Evolutionary conservation across 345 rosid species (phyloP).

Genomic region (Citrus medica): DNA sequence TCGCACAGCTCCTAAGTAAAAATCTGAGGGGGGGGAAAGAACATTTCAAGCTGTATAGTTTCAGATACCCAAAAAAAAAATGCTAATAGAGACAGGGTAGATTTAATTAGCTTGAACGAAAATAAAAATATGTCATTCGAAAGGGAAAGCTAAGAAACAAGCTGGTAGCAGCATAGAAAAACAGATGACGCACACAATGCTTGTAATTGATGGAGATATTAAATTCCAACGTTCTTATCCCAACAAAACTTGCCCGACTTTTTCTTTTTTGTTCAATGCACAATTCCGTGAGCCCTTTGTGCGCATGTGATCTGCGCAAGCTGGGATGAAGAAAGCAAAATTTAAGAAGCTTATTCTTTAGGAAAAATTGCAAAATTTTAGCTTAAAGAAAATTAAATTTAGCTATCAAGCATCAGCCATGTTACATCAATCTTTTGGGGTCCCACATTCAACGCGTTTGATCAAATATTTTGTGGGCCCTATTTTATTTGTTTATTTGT

Average conservation of each 20-base stretch:
- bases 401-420: constrained; percentile 14
- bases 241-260: not conserved
- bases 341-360: no score
- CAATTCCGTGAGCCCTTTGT: not conserved
- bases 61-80: no score
- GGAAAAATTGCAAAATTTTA: not conserved
- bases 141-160: not conserved
- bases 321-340: no score
- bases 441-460: constrained; percentile 40
- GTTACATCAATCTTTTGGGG: constrained; percentile 19
- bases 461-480: constrained; percentile 9
- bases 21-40: no score
- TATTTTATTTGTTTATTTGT: not conserved
- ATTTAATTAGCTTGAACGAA: no score
- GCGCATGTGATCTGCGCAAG: constrained; percentile 23
- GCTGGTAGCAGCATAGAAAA: constrained; percentile 8
- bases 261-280: constrained; percentile 21
- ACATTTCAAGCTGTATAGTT: no score
- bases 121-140: no score
- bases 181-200: constrained; percentile 13
- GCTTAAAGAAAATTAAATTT: not conserved
- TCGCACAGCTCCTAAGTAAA: no score
- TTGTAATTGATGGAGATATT: constrained; percentile 4
- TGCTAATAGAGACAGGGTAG: no score
- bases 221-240: not conserved